These are phyloP conservation scores for Diutina mesorugosa DNA, from an alignment of 1,139 yeast genomes.

Conservation along the genomic window DNA sequence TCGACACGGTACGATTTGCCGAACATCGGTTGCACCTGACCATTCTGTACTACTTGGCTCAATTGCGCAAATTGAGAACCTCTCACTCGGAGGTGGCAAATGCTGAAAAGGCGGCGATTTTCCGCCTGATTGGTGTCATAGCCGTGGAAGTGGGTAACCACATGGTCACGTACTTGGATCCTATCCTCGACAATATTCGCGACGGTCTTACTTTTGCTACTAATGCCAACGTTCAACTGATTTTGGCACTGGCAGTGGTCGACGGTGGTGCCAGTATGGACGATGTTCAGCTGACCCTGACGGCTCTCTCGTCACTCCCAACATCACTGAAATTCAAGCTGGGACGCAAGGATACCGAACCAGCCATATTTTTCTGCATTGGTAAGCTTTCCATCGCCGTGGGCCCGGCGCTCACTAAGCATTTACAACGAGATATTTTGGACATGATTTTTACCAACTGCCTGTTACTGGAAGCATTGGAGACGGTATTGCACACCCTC, in stretches of 20 bases:
- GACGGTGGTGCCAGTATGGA: constrained; percentile 10
- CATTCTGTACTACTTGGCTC: constrained; percentile 64
- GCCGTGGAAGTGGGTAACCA: constrained; percentile 77
- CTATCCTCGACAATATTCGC: constrained; percentile 68
- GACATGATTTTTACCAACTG: constrained; percentile 69
- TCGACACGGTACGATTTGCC: constrained; percentile 66
- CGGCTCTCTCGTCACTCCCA: constrained; percentile 12
- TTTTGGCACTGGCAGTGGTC: constrained; percentile 29
- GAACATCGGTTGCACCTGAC: constrained; percentile 74
- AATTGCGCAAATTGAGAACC: constrained; percentile 54
- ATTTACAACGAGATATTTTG: constrained; percentile 68
- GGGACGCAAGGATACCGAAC: constrained; percentile 62
- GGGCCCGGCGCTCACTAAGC: constrained; percentile 91
- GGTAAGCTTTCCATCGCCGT: constrained; percentile 81
- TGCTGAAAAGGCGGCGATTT: constrained; percentile 62
- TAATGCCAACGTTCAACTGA: constrained; percentile 27
- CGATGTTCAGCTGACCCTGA: constrained; percentile 6
- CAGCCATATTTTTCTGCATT: constrained; percentile 81
- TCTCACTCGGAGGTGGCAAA: constrained; percentile 28
- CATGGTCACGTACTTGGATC: constrained; percentile 81
- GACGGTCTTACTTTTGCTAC: constrained; percentile 55
- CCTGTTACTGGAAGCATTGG: constrained; percentile 70
- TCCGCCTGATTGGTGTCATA: constrained; percentile 76
- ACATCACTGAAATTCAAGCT: constrained; percentile 43
- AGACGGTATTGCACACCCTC: constrained; percentile 57